phyloP scores from a whole-genome alignment of 164 flowering plant genomes.

The Vitis labrusca region DNA sequence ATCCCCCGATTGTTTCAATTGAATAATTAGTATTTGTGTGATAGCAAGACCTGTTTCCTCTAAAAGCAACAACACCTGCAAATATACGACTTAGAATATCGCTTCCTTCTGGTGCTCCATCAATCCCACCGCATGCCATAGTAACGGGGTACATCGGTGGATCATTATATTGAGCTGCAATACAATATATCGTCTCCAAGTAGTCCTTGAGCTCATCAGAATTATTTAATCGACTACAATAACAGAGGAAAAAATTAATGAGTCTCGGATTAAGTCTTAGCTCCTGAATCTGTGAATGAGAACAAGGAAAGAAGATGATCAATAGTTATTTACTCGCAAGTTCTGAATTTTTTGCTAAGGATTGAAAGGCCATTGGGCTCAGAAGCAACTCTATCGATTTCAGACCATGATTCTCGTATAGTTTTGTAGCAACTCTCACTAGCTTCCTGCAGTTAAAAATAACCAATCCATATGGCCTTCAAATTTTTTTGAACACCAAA shows the following conservation, averaged over 20 bases:
- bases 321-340: constrained; percentile 45
- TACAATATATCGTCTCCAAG: constrained; percentile 15
- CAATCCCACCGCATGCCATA: constrained; percentile 22
- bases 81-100: constrained; percentile 24
- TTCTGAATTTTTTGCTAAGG: constrained; percentile 44
- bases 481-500: background rate
- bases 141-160: constrained; percentile 20
- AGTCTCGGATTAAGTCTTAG: too few relatives aligned
- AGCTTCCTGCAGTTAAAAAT: constrained; percentile 33
- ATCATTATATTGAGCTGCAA: constrained; percentile 28
- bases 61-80: constrained; percentile 26
- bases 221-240: constrained; percentile 11
- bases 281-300: too few relatives aligned
- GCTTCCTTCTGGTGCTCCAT: constrained; percentile 9
- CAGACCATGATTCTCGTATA: constrained; percentile 48
- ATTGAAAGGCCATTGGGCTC: constrained; percentile 37
- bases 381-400: constrained; percentile 47
- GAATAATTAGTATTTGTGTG: constrained; percentile 6
- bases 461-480: background rate
- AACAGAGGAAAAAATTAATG: background rate
- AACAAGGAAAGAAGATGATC: too few relatives aligned
- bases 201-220: constrained; percentile 23
- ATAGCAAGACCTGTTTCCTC: constrained; percentile 23
- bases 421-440: constrained; percentile 51
- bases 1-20: constrained; percentile 19